Evolutionary conservation across 169 alveolate genomes (phyloP).

Genomic region (Eimeria necatrix): DNA sequence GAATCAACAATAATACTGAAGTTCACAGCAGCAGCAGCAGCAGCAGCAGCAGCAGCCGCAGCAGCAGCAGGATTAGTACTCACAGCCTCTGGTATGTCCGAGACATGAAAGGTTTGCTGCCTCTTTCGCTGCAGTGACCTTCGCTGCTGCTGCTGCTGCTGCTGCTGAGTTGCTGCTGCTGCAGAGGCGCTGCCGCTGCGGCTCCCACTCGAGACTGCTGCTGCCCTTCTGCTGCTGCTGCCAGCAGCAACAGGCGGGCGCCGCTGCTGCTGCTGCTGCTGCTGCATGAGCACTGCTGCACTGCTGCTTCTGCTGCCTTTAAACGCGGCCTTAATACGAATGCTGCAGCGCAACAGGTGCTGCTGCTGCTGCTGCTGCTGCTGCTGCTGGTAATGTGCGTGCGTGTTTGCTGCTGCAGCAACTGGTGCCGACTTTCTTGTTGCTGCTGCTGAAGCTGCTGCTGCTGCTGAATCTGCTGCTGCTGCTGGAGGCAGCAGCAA

Average conservation of each 20-base stretch:
- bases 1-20: not conserved
- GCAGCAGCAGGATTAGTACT: not conserved
- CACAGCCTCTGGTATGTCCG: not conserved
- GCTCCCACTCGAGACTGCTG: not conserved
- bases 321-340: not conserved
- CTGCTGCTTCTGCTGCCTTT: not conserved
- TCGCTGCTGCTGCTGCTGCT: not conserved
- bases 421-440: too few relatives aligned
- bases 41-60: not conserved
- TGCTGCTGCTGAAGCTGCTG: too few relatives aligned
- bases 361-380: too few relatives aligned
- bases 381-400: too few relatives aligned
- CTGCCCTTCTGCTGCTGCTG: not conserved
- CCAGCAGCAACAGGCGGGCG: not conserved
- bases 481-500: too few relatives aligned
- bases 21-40: not conserved
- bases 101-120: not conserved
- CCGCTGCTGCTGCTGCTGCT: conserved; percentile 12
- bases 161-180: not conserved
- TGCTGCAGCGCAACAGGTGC: too few relatives aligned
- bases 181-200: not conserved
- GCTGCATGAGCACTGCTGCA: not conserved
- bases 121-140: not conserved
- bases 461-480: too few relatives aligned
- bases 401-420: too few relatives aligned